Percentiles rank a stretch among this genome's conserved stretches.
These are phyloP conservation scores for Hondaea fermentalgiana DNA, from an alignment of 108 stramenopile species.

Conservation along the genomic window DNA sequence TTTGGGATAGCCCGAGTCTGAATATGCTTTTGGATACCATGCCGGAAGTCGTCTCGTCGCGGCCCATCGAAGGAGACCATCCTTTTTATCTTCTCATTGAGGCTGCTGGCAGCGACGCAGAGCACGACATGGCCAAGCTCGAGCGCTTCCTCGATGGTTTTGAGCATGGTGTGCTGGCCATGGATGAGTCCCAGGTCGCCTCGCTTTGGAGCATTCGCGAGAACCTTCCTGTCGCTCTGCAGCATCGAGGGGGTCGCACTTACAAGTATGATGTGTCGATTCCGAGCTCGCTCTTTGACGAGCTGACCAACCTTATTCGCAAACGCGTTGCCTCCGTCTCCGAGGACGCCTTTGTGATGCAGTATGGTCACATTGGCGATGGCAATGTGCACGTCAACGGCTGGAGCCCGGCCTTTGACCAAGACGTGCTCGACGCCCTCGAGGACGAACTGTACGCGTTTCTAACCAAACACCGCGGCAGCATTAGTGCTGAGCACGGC, in stretches of 20 bases:
- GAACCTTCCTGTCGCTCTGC: conserved; percentile 49
- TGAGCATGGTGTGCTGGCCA: conserved; percentile 69
- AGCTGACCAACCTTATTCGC: conserved; percentile 55
- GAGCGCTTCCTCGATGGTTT: conserved; percentile 66
- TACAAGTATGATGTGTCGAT: conserved; percentile 92
- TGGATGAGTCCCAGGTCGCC: conserved; percentile 59
- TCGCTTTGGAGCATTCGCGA: conserved; percentile 70
- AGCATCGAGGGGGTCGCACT: conserved; percentile 52
- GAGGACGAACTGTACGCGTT: conserved; percentile 66
- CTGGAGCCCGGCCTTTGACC: conserved; percentile 12
- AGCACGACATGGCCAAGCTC: conserved; percentile 73
- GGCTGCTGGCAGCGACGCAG: conserved; percentile 67
- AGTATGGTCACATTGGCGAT: conserved; percentile 82
- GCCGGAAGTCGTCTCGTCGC: neutral
- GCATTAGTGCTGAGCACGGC: conserved; percentile 96
- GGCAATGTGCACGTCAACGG: conserved; percentile 92
- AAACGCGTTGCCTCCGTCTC: conserved; percentile 23
- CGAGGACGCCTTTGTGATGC: conserved; percentile 24
- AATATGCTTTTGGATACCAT: neutral
- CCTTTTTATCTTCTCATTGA: conserved; percentile 75
- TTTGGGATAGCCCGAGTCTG: conserved; percentile 56
- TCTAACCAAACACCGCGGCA: conserved; percentile 66
- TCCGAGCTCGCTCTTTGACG: conserved; percentile 58
- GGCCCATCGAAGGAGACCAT: neutral
- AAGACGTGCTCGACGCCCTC: conserved; percentile 31